A percentile compares a stretch with the other conserved stretches of the same genome.
Conservation (phyloP, 1,139 yeast genomes). For the Blastobotrys capitulatus region DNA sequence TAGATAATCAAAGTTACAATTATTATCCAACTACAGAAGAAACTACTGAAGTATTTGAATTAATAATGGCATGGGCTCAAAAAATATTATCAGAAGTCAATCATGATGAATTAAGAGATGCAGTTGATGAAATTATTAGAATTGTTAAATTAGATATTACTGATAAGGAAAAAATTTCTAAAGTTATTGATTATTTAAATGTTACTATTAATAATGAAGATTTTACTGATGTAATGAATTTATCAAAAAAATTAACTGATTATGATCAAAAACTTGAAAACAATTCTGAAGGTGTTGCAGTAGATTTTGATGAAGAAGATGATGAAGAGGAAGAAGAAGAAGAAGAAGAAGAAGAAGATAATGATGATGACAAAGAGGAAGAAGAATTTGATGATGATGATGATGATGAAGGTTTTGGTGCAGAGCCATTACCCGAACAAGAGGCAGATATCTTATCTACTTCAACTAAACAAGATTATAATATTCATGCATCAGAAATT, state of each 20-base stretch:
- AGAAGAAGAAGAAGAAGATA: conserved; percentile 24
- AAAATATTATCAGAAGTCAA: conserved; percentile 46
- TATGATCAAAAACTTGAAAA: conserved; percentile 37
- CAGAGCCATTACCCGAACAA: conserved; percentile 25
- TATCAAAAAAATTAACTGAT: conserved; percentile 56
- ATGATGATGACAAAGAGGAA: conserved; percentile 27
- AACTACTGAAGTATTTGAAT: conserved; percentile 42
- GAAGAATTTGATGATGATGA: conserved; percentile 29
- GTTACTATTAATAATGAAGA: conserved; percentile 39
- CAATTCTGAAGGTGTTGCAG: conserved; percentile 43
- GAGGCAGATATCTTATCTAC: conserved; percentile 17
- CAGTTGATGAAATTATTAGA: conserved; percentile 62
- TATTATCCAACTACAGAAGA: conserved; percentile 50
- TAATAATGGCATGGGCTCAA: conserved; percentile 47
- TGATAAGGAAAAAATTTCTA: conserved; percentile 40
- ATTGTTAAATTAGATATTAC: conserved; percentile 46
- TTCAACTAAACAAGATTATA: conserved; percentile 29
- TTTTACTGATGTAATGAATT: conserved; percentile 49
- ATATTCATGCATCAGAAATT: conserved; percentile 35
- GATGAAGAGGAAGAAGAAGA: conserved; percentile 32
- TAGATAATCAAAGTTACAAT: conserved; percentile 3
- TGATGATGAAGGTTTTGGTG: conserved; percentile 32
- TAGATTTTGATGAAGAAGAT: conserved; percentile 39
- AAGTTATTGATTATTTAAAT: conserved; percentile 47
- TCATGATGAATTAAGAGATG: conserved; percentile 48